Evolutionary conservation across 768 basidiomycete species (phyloP), one percentile per base, ranked within the genome.

Genomic region (Goffeauzyma gilvescens): DNA sequence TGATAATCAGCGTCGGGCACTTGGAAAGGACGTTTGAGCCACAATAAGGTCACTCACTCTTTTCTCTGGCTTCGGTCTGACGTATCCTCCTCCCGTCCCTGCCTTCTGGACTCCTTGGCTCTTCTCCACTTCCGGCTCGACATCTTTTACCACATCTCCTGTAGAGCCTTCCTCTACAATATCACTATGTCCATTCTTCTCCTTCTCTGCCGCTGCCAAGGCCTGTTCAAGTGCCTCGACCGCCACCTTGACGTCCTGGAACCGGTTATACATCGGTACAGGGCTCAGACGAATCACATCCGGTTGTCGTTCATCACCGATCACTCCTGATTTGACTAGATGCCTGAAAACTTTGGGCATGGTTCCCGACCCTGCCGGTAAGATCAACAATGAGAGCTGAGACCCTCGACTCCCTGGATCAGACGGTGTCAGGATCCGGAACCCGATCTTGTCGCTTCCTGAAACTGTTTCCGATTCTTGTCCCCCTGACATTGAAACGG

Each of bases 231-330:
- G 57, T 45, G 70, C 72, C 46, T 62, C 61, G 12, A 72, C 82
- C 9, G 78, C 82, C 41, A 69, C 65, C 53, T 80, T 72, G 48
- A 80, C 80, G 52, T 98, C 93, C 51, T 67, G 65, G 52, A 76
- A 68, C 10, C 78, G 78, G 59, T 80, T 93, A 64, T 95, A 98
- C 58, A 96, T 66, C 25, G 89, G 80, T 13, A 71, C 71, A 35
- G 89, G 87, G 48, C 85, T 74, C 33, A 96, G 66, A 8, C 93
- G 73, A 53, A 98, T 87, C 38, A 96, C 84, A 57, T 85, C 80
- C 21, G 93, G 90, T 55, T 76, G 67, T 55, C 93, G 69, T 63
- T 90, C 83, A 64, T 98, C 93, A 8, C 84, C 89, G 39, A 93
- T 71, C 12, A 98, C 79, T 5, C 93, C 93, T 38, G 69, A 63